Base-by-base conservation (phyloP, 768 basidiomycete genomes). In the Cystobasidiopsis lactophilus region DNA sequence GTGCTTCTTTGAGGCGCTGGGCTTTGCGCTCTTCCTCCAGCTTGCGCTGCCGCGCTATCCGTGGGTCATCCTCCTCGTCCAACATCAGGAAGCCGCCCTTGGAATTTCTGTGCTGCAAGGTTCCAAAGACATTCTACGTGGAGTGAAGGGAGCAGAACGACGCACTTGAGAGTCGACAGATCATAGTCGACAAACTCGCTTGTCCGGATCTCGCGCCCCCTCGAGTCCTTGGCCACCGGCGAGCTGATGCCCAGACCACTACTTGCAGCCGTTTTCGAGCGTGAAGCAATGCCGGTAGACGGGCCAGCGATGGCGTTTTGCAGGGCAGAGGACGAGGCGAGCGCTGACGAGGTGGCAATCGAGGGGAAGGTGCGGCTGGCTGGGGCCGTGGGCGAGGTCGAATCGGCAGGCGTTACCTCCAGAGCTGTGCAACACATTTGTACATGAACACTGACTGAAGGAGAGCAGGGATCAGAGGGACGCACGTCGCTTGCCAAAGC, bases 81-180 rank as follows among this genome's bases (percentile, higher is more conserved):
- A 91, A 84, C 4, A 91, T 72, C 62, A 98, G 67, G 66, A 95
- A 98, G 1, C 93, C 93, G 48, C 91, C 93, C 65, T 88, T 82
- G 7, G 86, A 80, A 66, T 98, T 95, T 31, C 45, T 47, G 18
- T 31, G 30, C 29, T 13, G 5, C 14, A 16, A 23, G 9, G 4
- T 26, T 18, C 29, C 23, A 47, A n/a, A 35, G 9, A 16, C 33
- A 35, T 35, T 35, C 63, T 86, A 80, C 78, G 95, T 83, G 72
- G 93, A 47, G 29, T 47, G 24, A 26, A 18, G 23, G 5, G 46
- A 13, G 19, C 29, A 27, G 2, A 18, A 10, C 26, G 24, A 50
- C 35, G 21, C n/a, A 50, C 55, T 56, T 56, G 29, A 56, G 44
- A 14, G 55, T 56, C 3, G 55, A 56, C n/a, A 56, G 52, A 39